phyloP scores from a whole-genome alignment of 2,329 filamentous ascomycete genomes.

The Phaeosphaeriaceae sp. region DNA sequence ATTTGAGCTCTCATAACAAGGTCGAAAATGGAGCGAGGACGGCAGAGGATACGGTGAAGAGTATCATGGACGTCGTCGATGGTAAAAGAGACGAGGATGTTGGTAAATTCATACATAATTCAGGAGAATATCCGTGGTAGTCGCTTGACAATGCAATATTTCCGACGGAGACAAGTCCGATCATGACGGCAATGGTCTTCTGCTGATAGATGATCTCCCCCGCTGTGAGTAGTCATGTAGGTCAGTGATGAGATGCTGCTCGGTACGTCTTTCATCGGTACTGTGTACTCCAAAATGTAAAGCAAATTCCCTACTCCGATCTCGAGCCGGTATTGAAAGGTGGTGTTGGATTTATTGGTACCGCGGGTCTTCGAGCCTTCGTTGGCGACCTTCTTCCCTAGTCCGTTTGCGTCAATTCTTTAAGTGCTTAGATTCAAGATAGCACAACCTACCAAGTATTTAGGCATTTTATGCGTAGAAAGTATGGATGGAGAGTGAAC shows the following conservation, averaged over 20 bases:
- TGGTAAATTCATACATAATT: slow-evolving; percentile 42
- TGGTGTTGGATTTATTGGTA: background rate
- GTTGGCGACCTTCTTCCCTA: too few species aligned
- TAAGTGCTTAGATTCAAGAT: too few species aligned
- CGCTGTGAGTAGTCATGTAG: background rate
- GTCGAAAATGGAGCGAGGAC: slow-evolving; percentile 47
- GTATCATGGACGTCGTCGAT: slow-evolving; percentile 48
- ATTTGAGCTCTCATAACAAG: slow-evolving; percentile 43
- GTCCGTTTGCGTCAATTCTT: too few species aligned
- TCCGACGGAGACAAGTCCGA: background rate
- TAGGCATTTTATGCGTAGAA: too few species aligned
- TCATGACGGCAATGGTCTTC: background rate
- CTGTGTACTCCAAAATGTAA: background rate
- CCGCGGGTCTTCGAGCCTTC: too few species aligned
- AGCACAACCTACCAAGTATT: too few species aligned
- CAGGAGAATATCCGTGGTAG: slow-evolving; percentile 44
- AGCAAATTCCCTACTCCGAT: background rate
- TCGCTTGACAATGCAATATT: background rate
- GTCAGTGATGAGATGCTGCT: background rate
- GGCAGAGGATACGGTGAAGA: slow-evolving; percentile 40
- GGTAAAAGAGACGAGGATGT: slow-evolving; percentile 47
- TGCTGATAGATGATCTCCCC: background rate
- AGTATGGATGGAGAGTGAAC: too few species aligned
- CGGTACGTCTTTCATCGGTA: background rate
- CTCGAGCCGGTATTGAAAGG: background rate